These are phyloP conservation scores for Hysterangium stoloniferum DNA, from an alignment of 768 basidiomycete genomes.

Conservation along the genomic window DNA sequence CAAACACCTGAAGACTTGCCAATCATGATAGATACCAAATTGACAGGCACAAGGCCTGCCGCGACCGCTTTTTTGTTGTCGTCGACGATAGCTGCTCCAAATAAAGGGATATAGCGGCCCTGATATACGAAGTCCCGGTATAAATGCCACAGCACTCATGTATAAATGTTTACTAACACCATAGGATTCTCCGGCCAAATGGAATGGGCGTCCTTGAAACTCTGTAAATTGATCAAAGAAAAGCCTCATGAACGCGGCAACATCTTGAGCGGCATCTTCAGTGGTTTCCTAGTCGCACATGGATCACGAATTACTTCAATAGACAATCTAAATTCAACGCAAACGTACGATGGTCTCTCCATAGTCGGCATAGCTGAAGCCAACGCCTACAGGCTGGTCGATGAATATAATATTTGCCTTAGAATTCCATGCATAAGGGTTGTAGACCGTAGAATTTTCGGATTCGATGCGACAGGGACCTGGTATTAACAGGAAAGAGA, in stretches of 20 bases:
- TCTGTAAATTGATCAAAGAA: conserved; percentile 75
- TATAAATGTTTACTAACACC: conserved; percentile 40
- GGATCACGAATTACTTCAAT: no score
- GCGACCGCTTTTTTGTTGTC: conserved; percentile 33
- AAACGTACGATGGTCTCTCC: conserved; percentile 55
- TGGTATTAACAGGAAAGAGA: conserved; percentile 15
- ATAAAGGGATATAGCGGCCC: conserved; percentile 48
- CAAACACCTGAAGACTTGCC: conserved; percentile 18
- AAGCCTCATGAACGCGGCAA: conserved; percentile 61
- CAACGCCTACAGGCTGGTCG: conserved; percentile 66
- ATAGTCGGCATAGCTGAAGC: conserved; percentile 63
- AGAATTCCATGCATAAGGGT: conserved; percentile 57
- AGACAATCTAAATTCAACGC: no score
- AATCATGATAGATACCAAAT: conserved; percentile 42
- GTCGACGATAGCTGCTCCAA: conserved; percentile 41
- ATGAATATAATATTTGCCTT: conserved; percentile 65
- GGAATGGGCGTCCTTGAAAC: conserved; percentile 59
- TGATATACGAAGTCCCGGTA: no score
- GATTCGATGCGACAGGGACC: conserved; percentile 62
- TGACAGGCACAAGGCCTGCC: conserved; percentile 43
- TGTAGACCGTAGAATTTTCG: conserved; percentile 51
- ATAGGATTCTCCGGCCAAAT: conserved; percentile 69
- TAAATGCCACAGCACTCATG: no score
- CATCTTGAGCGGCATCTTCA: conserved; percentile 68
- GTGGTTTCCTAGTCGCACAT: conserved; percentile 49